These are phyloP conservation scores for Alternaria hordeiaustralica DNA, from an alignment of 2,329 filamentous ascomycete species.

Conservation along the genomic window DNA sequence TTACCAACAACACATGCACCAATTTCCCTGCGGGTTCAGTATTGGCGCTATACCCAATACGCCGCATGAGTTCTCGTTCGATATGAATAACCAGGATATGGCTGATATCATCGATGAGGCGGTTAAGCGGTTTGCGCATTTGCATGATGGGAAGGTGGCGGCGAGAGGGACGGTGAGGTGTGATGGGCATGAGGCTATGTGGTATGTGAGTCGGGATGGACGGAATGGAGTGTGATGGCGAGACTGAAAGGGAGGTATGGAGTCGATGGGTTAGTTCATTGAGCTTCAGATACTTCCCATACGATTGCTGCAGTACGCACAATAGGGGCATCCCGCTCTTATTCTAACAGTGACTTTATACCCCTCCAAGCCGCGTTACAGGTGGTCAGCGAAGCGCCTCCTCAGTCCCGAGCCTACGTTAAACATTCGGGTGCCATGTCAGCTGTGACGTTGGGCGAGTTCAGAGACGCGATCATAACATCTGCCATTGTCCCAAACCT, in stretches of 20 bases:
- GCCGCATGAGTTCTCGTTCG: conserved; percentile 20
- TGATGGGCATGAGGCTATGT: conserved; percentile 20
- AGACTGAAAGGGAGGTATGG: not conserved
- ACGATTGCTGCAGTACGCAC: too few species aligned
- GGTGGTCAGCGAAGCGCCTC: too few species aligned
- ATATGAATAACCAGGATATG: conserved; percentile 33
- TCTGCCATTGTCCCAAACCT: too few species aligned
- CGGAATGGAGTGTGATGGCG: not conserved
- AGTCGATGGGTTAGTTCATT: too few species aligned
- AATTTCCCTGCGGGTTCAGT: conserved; percentile 22
- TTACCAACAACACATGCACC: conserved; percentile 21
- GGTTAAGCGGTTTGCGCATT: conserved; percentile 19
- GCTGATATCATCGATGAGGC: conserved; percentile 31
- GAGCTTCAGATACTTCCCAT: too few species aligned
- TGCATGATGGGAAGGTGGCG: conserved; percentile 24
- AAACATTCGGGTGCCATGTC: too few species aligned
- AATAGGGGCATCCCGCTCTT: too few species aligned
- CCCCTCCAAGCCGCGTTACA: too few species aligned
- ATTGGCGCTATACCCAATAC: conserved; percentile 20
- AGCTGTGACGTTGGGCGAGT: too few species aligned
- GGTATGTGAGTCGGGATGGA: conserved; percentile 20
- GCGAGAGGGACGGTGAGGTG: conserved; percentile 27
- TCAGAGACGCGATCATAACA: too few species aligned
- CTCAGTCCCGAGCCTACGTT: too few species aligned
- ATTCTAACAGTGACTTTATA: too few species aligned